Base-by-base conservation (phyloP, 2,329 filamentous ascomycete genomes). In the Emergomyces africanus region DNA sequence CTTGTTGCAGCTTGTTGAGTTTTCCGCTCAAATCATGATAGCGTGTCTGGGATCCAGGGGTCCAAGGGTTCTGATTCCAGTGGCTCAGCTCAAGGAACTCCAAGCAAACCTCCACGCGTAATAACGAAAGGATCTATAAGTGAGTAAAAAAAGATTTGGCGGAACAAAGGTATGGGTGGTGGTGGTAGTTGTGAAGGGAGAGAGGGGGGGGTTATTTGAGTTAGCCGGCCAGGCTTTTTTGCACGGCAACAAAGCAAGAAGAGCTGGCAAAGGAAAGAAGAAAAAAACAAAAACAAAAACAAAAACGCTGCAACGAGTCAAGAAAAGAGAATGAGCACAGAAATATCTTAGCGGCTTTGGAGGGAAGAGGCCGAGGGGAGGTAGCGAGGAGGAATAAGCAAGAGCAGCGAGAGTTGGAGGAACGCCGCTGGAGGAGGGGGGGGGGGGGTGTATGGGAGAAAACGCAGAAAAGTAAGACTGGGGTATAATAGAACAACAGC, bases 321-420 rank as follows among this genome's bases (percentile, higher is more conserved):
- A 46, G 28, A 35, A 15, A 35, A 51, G 28, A 12, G 15, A 51
- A 30, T 3, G 28, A 49, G 46, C 28, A 30, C 9, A 23, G n/a
- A n/a, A 44, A 23, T 9, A 15, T n/a, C 18, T 18, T 30, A 30
- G 15, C 25, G 30, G 28, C 25, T 51, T 10, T 61, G 63, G 53
- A 48, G 20, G 2, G 23, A 2, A 25, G 44, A 28, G 14, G 64
- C 30, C 63, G 54, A 53, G 42, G 10, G 25, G 42, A 46, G 20
- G 20, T 2, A 64, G 66, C 59, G 65, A 60, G 62, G 67, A 65
- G 61, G 54, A 48, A 54, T 48, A 39, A 35, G 60, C n/a, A 55
- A 50, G 46, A 44, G 33, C 5, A 57, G 35, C 6, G 35, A 20
- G 35, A 15, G 12, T n/a, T n/a, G n/a, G n/a, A n/a, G n/a, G n/a